Evolutionary conservation across 345 rosid species (phyloP).

Genomic region (Melaleuca quinquenervia): DNA sequence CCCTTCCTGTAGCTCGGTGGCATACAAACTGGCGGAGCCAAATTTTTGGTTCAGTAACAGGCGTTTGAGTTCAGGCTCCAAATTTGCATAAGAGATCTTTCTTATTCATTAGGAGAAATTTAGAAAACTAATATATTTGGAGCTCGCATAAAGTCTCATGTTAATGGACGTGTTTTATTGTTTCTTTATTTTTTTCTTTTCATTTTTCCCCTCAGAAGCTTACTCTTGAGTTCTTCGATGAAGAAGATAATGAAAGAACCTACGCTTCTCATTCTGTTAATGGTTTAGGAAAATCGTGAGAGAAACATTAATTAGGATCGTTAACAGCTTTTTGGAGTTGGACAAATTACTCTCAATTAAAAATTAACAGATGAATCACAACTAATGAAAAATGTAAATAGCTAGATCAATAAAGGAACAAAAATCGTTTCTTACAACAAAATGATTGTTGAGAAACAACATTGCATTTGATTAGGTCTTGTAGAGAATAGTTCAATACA

Average conservation of each 20-base stretch:
- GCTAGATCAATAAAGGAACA: background rate
- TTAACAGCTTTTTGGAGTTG: background rate
- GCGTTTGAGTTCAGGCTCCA: too few species aligned
- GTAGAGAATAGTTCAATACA: too few species aligned
- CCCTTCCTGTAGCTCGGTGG: too few species aligned
- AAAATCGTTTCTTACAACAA: background rate
- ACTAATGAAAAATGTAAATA: background rate
- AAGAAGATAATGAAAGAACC: too few species aligned
- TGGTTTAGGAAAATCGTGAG: background rate
- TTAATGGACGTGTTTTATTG: background rate
- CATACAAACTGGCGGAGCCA: too few species aligned
- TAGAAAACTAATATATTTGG: background rate
- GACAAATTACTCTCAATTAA: slow-evolving; percentile 11
- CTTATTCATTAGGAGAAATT: background rate
- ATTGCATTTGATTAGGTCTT: too few species aligned
- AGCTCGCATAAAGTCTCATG: background rate
- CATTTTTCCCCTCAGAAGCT: too few species aligned
- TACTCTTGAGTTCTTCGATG: too few species aligned
- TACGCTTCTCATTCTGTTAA: background rate
- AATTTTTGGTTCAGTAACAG: too few species aligned
- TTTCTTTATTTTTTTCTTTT: too few species aligned
- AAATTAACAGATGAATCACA: slow-evolving; percentile 27
- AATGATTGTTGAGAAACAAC: too few species aligned
- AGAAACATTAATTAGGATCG: background rate
- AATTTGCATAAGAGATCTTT: too few species aligned